Conservation (phyloP, 2,329 filamentous ascomycete genomes). For the Penicillium polonicum region DNA sequence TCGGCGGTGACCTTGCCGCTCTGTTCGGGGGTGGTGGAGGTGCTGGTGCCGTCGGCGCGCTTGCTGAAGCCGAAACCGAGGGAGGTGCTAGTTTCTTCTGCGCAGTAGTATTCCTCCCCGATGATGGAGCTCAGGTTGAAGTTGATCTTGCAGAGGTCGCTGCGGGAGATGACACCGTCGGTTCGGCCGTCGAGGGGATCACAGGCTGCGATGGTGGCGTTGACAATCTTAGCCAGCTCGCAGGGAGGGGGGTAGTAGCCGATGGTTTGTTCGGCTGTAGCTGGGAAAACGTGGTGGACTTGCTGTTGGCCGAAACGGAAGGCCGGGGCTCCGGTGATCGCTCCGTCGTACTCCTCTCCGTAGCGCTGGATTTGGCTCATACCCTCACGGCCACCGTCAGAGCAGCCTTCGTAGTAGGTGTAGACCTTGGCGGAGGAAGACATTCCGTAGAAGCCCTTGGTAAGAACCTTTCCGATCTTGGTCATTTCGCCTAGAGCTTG, state of each 20-base stretch:
- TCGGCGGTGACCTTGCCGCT: slow-evolving; percentile 29
- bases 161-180: slow-evolving; percentile 55
- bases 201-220: slow-evolving; percentile 55
- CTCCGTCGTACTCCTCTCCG: slow-evolving; percentile 49
- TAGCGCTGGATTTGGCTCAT: slow-evolving; percentile 54
- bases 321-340: slow-evolving; percentile 48
- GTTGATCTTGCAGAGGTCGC: slow-evolving; percentile 49
- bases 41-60: slow-evolving; percentile 19
- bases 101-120: slow-evolving; percentile 49
- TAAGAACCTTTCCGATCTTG: slow-evolving; percentile 46
- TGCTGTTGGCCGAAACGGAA: slow-evolving; percentile 49
- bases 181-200: slow-evolving; percentile 56
- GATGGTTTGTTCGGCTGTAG: slow-evolving; percentile 41
- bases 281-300: slow-evolving; percentile 43
- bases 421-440: slow-evolving; percentile 29
- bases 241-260: slow-evolving; percentile 46
- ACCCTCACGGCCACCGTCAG: slow-evolving; percentile 56
- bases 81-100: slow-evolving; percentile 30
- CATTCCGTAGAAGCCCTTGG: slow-evolving; percentile 43
- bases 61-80: slow-evolving; percentile 33
- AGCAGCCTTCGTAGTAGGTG: slow-evolving; percentile 56
- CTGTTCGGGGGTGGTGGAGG: slow-evolving; percentile 31
- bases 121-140: slow-evolving; percentile 50
- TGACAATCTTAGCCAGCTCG: slow-evolving; percentile 42
- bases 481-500: slow-evolving; percentile 55